Conservation (phyloP, 371 early-diverging fungal species). For the Mucor piriformis region DNA sequence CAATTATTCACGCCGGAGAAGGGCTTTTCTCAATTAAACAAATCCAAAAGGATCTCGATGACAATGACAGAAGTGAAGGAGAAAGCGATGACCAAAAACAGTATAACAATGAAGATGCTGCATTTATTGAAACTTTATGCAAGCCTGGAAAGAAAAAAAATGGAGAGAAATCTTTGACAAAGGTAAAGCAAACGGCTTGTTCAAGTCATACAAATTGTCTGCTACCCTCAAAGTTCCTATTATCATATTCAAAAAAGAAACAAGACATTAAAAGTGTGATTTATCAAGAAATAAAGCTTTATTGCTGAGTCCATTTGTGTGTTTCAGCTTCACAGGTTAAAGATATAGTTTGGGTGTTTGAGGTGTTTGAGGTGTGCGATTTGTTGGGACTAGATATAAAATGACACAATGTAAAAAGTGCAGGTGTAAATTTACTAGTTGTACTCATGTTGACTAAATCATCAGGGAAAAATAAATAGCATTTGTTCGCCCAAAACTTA, state of each 20-base stretch:
- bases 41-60: background rate
- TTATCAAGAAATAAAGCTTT: constrained; percentile 13
- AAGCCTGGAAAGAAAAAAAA: constrained; percentile 10
- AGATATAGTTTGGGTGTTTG: constrained; percentile 14
- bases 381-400: constrained; percentile 17
- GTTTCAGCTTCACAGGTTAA: constrained; percentile 13
- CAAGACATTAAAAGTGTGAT: constrained; percentile 4
- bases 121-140: constrained; percentile 16
- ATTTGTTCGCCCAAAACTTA: constrained; percentile 15
- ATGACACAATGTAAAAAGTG: constrained; percentile 16
- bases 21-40: background rate
- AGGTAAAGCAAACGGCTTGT: constrained; percentile 10
- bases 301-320: background rate
- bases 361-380: constrained; percentile 1
- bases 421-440: background rate
- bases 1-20: background rate
- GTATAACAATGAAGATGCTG: constrained; percentile 7
- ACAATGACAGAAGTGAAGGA: constrained; percentile 1
- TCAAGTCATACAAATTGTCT: constrained; percentile 11
- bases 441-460: background rate
- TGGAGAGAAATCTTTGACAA: constrained; percentile 10
- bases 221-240: constrained; percentile 7
- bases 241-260: constrained; percentile 14
- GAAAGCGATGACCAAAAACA: background rate
- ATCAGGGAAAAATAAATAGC: constrained; percentile 16